phyloP scores from a whole-genome alignment of 2,329 filamentous ascomycete genomes.

The Beauveria sp. region DNA sequence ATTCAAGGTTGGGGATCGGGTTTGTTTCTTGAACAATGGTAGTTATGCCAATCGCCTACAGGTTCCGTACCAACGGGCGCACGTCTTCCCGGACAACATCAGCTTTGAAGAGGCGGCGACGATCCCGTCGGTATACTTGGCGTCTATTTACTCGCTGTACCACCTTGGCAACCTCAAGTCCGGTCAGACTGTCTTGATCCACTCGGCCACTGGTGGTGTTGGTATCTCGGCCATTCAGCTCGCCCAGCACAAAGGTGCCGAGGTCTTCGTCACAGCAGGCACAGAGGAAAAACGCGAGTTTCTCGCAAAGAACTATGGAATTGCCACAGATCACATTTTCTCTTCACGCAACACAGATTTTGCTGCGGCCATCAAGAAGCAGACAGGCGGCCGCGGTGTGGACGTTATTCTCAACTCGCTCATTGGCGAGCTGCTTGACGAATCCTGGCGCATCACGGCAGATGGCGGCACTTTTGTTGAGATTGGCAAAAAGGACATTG shows the following conservation, averaged over 20 bases:
- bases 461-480: slow-evolving; percentile 24
- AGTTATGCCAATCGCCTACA: not conserved
- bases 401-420: slow-evolving; percentile 29
- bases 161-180: slow-evolving; percentile 20
- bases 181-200: slow-evolving; percentile 27
- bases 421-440: slow-evolving; percentile 23
- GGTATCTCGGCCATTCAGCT: slow-evolving; percentile 26
- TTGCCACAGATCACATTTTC: slow-evolving; percentile 26
- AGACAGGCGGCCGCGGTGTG: slow-evolving; percentile 24
- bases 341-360: slow-evolving; percentile 22
- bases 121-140: slow-evolving; percentile 24
- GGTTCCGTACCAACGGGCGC: not conserved
- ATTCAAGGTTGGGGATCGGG: slow-evolving; percentile 15
- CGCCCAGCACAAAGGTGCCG: slow-evolving; percentile 18
- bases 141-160: slow-evolving; percentile 18
- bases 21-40: slow-evolving; percentile 12
- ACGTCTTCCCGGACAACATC: slow-evolving; percentile 26
- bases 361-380: slow-evolving; percentile 17
- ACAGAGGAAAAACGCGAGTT: slow-evolving; percentile 23
- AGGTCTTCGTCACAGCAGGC: slow-evolving; percentile 23
- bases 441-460: slow-evolving; percentile 28
- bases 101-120: slow-evolving; percentile 26
- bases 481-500: slow-evolving; percentile 27
- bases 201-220: slow-evolving; percentile 24
- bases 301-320: slow-evolving; percentile 19